Evolutionary conservation across 176 grass and related monocot genomes (phyloP).

Genomic region (Lolium rigidum): DNA sequence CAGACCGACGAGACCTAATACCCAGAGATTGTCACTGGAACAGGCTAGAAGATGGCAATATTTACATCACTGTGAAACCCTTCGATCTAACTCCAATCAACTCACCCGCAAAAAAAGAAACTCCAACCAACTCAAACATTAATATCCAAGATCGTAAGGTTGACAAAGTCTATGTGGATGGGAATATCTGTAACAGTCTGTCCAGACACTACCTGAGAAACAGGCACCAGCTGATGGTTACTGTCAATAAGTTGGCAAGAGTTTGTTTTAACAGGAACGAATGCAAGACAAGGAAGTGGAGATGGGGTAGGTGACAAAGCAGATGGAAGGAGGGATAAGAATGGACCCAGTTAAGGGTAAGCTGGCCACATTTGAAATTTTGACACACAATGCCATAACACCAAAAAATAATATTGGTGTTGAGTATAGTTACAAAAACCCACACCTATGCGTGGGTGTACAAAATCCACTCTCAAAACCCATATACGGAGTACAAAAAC

Average conservation of each 20-base stretch:
- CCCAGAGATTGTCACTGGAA: conserved; percentile 19
- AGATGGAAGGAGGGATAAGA: conserved; percentile 16
- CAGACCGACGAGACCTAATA: background rate
- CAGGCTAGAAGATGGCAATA: conserved; percentile 12
- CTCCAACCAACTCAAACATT: background rate
- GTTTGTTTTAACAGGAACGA: background rate
- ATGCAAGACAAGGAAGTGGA: conserved; percentile 26
- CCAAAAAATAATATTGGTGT: background rate
- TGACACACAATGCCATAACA: background rate
- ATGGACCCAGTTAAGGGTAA: conserved; percentile 1
- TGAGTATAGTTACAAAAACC: background rate
- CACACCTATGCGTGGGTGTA: too few species aligned
- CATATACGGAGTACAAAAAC: background rate
- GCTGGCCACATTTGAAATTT: conserved; percentile 11
- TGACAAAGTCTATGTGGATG: background rate
- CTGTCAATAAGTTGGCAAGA: conserved; percentile 15
- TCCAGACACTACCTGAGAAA: conserved; percentile 13
- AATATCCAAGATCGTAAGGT: background rate
- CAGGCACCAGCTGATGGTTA: background rate
- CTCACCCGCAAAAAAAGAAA: background rate
- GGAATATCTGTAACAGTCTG: background rate
- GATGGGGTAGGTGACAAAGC: background rate
- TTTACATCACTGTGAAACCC: background rate
- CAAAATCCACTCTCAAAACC: too few species aligned
- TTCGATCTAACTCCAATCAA: background rate